Evolutionary conservation across 768 basidiomycete species (phyloP), one percentile per base, ranked within the genome.

Genomic region (Sporobolomyces roseus): DNA sequence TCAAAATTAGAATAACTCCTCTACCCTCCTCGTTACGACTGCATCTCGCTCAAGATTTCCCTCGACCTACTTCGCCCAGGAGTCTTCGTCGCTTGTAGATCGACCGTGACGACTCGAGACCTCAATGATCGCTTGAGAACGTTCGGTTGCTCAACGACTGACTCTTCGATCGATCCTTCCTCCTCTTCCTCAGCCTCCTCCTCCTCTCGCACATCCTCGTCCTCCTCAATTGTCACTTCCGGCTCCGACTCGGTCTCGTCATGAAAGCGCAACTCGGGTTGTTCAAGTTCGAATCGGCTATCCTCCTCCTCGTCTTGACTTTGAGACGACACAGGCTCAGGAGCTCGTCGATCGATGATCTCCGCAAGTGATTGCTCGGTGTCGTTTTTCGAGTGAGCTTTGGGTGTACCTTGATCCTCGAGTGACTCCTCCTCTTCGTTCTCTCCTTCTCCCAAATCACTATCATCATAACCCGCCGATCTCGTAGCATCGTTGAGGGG

Each of bases 401-500:
- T 58, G n/a, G 58, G 58, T 3, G 58, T 60, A 25, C 45, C 33
- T 19, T 64, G 41, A 19, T 56, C 53, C 16, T 27, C 33, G n/a
- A n/a, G n/a, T n/a, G n/a, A n/a, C n/a, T 48, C 54, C 21, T 49
- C 46, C 23, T 29, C 29, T 27, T 63, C 51, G 30, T 2, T 25
- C 12, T 46, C 54, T 12, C 13, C 52, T 27, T 61, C 65, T 5
- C 58, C 58, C 27, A 49, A 27, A 27, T 66, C 65, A 35, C 62
- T 59, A 33, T 61, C 45, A 27, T 64, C 70, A 43, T 64, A 58
- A 14, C 45, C 63, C 3, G 59, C n/a, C n/a, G n/a, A n/a, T n/a
- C n/a, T n/a, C n/a, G n/a, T n/a, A n/a, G n/a, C 63, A 32, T 67
- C 70, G 53, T 71, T 65, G 33, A 67, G 63, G 14, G 70, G 70